Conservation (phyloP, 768 basidiomycete species). For the Agaricus bisporus region DNA sequence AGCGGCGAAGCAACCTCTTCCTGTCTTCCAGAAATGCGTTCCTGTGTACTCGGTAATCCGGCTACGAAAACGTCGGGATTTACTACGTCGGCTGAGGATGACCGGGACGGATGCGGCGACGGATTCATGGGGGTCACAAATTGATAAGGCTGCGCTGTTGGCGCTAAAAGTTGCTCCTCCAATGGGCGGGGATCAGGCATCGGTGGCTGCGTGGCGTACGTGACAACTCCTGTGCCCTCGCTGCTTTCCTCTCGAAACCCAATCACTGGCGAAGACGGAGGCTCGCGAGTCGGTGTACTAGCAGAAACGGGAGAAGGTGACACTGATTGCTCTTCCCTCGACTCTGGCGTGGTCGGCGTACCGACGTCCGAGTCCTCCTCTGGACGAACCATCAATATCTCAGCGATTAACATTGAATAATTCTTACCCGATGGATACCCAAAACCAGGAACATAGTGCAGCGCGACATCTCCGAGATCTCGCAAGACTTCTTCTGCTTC, state of each 20-base stretch:
- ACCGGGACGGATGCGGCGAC: not conserved
- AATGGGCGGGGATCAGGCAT: no score
- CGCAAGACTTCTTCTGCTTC: not conserved
- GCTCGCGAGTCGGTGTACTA: no score
- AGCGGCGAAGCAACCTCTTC: not conserved
- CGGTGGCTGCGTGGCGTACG: no score
- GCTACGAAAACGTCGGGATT: not conserved
- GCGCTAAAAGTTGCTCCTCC: not conserved
- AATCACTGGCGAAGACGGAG: no score
- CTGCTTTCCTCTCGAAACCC: no score
- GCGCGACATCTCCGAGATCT: not conserved
- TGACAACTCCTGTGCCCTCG: no score
- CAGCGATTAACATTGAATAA: not conserved
- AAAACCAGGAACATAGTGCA: not conserved
- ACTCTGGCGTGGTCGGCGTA: no score
- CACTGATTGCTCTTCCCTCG: no score
- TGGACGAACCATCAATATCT: no score
- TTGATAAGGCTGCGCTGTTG: not conserved
- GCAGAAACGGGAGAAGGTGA: no score
- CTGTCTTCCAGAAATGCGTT: conserved; percentile 2
- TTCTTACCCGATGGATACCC: not conserved
- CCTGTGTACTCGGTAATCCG: conserved; percentile 1
- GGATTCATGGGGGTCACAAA: not conserved
- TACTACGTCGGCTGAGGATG: not conserved
- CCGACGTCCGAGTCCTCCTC: no score